Evolutionary conservation across 139 green algal species (phyloP).

Genomic region (Micractinium conductrix): DNA sequence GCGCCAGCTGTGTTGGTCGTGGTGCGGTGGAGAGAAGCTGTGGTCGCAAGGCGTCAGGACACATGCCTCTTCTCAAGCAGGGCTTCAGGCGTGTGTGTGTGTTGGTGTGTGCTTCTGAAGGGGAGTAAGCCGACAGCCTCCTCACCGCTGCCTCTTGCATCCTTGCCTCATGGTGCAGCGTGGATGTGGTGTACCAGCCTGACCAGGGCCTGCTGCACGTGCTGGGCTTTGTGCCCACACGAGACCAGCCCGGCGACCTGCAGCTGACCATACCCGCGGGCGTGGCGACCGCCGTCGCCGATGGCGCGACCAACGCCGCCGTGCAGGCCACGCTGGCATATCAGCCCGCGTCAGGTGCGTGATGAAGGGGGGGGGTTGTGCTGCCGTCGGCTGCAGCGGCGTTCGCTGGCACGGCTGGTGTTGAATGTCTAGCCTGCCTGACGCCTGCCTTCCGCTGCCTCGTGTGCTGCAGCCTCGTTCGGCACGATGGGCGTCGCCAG

Average conservation of each 20-base stretch:
- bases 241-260: constrained; percentile 2
- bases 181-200: constrained; percentile 41
- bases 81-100: too few species aligned
- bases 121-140: neutral
- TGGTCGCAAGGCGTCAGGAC: too few species aligned
- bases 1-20: too few species aligned
- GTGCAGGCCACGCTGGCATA: constrained; percentile 14
- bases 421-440: too few species aligned
- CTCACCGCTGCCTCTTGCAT: neutral
- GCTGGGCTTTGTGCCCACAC: constrained; percentile 23
- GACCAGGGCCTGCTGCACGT: constrained; percentile 30
- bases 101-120: neutral
- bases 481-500: constrained; percentile 26
- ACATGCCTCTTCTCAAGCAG: too few species aligned
- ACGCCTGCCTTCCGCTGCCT: neutral
- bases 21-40: too few species aligned
- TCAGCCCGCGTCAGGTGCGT: constrained; percentile 3
- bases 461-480: neutral
- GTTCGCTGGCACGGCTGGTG: too few species aligned
- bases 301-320: constrained; percentile 2
- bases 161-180: neutral
- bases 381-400: too few species aligned
- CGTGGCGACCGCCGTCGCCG: neutral
- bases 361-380: neutral
- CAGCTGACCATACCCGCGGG: constrained; percentile 12